Conservation (phyloP, 352 stramenopile genomes). For the Pythium folliculosum region DNA sequence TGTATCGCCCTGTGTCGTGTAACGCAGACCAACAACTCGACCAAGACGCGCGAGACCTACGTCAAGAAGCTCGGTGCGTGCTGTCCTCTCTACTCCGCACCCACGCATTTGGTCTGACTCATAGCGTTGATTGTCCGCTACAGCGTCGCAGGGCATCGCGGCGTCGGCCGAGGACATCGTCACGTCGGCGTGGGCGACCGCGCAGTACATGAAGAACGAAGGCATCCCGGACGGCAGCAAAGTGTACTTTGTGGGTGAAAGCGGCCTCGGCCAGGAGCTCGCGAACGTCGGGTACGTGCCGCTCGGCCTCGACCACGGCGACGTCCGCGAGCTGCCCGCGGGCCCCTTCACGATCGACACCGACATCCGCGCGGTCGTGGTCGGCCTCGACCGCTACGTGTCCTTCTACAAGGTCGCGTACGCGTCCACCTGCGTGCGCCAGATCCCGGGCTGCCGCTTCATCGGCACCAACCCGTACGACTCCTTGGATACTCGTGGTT, state of each 20-base stretch:
- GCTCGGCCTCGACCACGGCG: constrained; percentile 68
- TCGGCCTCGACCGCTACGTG: constrained; percentile 68
- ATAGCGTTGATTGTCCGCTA: not conserved
- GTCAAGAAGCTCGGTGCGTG: constrained; percentile 80
- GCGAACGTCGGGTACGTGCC: constrained; percentile 63
- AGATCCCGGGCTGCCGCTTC: constrained; percentile 79
- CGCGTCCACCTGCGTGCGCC: constrained; percentile 67
- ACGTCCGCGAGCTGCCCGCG: constrained; percentile 60
- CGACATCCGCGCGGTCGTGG: constrained; percentile 75
- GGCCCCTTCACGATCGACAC: constrained; percentile 66
- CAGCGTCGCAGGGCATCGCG: constrained; percentile 76
- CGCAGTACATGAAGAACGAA: constrained; percentile 77
- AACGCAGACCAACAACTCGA: constrained; percentile 83
- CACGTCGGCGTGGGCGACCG: constrained; percentile 81
- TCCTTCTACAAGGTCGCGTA: constrained; percentile 86
- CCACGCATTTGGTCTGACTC: not conserved
- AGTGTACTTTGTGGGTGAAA: constrained; percentile 81
- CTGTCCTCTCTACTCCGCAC: not conserved
- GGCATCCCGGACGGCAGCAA: constrained; percentile 61
- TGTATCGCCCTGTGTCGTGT: not conserved
- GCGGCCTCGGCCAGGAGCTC: constrained; percentile 67
- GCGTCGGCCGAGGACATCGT: constrained; percentile 77
- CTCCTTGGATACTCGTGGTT: not conserved
- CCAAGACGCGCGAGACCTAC: constrained; percentile 77
- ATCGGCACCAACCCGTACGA: constrained; percentile 82